Evolutionary conservation across 2,329 filamentous ascomycete genomes (phyloP), one percentile per base, ranked within the genome.

Genomic region (Mycosphaerelloides madeirae): DNA sequence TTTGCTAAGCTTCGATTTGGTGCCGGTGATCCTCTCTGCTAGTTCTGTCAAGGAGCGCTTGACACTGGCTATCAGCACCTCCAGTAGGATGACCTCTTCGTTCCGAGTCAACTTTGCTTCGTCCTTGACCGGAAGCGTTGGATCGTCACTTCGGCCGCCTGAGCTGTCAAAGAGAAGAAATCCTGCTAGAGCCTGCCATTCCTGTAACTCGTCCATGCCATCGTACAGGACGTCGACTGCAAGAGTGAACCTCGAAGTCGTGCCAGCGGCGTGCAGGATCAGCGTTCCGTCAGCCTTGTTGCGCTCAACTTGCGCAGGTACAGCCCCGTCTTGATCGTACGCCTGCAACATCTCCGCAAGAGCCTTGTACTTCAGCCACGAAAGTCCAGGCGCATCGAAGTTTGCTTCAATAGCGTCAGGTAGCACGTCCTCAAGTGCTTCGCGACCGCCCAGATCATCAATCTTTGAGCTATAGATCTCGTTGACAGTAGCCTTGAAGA

Each of bases 141-240:
- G 68, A 48, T 82, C 79, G 20, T 78, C 77, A 37, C 77, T 76
- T 2, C 75, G 65, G 53, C 74, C 67, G 56, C 81, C 71, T 0
- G 89, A 93, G 65, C 97, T 90, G 59, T 98, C 93, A 62, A 87
- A 95, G 2, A 98, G 74, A 6, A 98, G 77, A 65, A 96, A 98
- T 13, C 89, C 89, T 19, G 89, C 85, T 44, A 98, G 68, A 3
- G 85, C 77, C 61, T 95, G 87, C 93, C 93, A 98, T 45, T 89
- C 82, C 54, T 81, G 80, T 22, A 96, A 77, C 57, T 93, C 87
- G 1, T 81, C 74, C 48, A 96, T 79, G 56, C 85, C 84, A 51
- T 93, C 86, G 58, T 87, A 95, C 3, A 97, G 75, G 0, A 83
- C 85, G 63, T 95, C 86, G 0, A 89, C 85, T 14, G 91, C 91